phyloP scores from a whole-genome alignment of 495 filamentous ascomycete species.

The Penicillium silybi region DNA sequence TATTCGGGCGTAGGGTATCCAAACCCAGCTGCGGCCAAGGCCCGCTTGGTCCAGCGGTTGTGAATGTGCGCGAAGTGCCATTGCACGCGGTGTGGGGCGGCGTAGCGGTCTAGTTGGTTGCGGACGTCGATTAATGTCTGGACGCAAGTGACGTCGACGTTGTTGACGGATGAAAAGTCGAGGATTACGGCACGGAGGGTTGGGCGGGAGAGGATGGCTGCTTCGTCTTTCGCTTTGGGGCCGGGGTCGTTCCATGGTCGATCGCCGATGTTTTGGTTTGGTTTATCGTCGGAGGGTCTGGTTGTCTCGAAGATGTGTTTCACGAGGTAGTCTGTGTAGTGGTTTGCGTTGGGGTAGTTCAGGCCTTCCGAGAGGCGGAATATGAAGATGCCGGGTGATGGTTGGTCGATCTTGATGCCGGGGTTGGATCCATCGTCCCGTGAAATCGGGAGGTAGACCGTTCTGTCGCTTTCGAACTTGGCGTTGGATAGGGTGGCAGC shows the following conservation, averaged over 20 bases:
- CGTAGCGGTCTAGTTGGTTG: conserved; percentile 90
- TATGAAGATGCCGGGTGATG: conserved; percentile 93
- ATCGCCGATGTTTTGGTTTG: conserved; percentile 58
- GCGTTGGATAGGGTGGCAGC: conserved; percentile 6
- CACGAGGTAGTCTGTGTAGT: conserved; percentile 80
- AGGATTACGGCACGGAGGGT: conserved; percentile 89
- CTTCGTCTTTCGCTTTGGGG: conserved; percentile 54
- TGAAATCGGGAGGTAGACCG: background rate
- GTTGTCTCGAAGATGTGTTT: conserved; percentile 65
- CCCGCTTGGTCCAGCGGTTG: conserved; percentile 97
- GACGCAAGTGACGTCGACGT: conserved; percentile 89
- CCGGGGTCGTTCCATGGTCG: conserved; percentile 96
- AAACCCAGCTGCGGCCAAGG: conserved; percentile 83
- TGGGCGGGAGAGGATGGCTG: conserved; percentile 50
- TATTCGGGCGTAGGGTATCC: conserved; percentile 69
- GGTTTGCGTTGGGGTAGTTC: conserved; percentile 90
- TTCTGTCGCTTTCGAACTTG: background rate
- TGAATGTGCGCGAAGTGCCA: conserved; percentile 95
- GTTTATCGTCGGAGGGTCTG: conserved; percentile 41
- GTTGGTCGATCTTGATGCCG: conserved; percentile 67
- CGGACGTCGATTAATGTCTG: conserved; percentile 96
- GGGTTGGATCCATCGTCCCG: conserved; percentile 81
- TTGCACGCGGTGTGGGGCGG: conserved; percentile 77
- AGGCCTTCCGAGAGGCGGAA: conserved; percentile 96
- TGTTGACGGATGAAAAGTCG: conserved; percentile 95